These are phyloP conservation scores for Hysterium pulicare DNA, from an alignment of 2,329 filamentous ascomycete genomes.

Conservation along the genomic window DNA sequence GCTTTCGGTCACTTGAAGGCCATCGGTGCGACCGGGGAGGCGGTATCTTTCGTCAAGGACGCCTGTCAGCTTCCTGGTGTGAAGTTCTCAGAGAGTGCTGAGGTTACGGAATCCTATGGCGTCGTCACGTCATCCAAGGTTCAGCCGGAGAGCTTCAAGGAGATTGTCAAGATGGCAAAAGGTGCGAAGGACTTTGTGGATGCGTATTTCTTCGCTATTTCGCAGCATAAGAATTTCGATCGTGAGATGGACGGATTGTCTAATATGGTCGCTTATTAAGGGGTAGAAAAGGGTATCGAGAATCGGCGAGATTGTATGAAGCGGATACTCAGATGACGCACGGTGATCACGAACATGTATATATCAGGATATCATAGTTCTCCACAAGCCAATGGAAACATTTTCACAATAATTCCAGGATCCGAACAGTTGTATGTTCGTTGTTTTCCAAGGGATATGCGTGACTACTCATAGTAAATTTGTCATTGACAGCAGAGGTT, in stretches of 20 bases:
- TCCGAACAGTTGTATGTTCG: too few relatives aligned
- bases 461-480: too few relatives aligned
- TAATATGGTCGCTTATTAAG: slow-evolving; percentile 65
- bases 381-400: too few relatives aligned
- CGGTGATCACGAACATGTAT: too few relatives aligned
- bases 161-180: slow-evolving; percentile 62
- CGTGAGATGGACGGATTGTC: slow-evolving; percentile 70
- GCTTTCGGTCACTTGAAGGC: slow-evolving; percentile 79
- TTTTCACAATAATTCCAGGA: too few relatives aligned
- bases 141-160: slow-evolving; percentile 57
- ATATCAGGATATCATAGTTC: too few relatives aligned
- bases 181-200: slow-evolving; percentile 67
- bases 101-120: slow-evolving; percentile 67
- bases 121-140: slow-evolving; percentile 64
- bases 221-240: slow-evolving; percentile 70
- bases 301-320: too few relatives aligned
- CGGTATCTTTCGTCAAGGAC: slow-evolving; percentile 59
- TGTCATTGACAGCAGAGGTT: too few relatives aligned
- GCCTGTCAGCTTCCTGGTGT: slow-evolving; percentile 46
- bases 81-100: slow-evolving; percentile 46
- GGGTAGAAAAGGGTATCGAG: too few relatives aligned
- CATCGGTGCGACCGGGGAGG: slow-evolving; percentile 73
- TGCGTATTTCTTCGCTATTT: slow-evolving; percentile 66
- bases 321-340: too few relatives aligned
- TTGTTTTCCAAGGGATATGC: too few relatives aligned